phyloP scores from a whole-genome alignment of 1,139 yeast genomes.

The Candida gigantensis region DNA sequence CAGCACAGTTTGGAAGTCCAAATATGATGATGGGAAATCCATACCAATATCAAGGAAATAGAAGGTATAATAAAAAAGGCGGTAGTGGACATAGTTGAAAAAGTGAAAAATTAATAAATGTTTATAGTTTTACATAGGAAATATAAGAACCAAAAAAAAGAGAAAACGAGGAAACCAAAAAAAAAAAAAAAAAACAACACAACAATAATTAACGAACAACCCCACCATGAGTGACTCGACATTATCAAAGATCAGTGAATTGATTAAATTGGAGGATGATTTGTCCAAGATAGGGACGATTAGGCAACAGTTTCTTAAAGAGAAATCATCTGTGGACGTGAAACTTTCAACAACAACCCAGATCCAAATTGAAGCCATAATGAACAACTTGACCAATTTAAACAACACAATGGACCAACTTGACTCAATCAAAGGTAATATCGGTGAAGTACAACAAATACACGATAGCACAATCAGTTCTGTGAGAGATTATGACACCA shows the following conservation, averaged over 20 bases:
- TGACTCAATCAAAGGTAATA: constrained; percentile 51
- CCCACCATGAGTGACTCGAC: constrained; percentile 44
- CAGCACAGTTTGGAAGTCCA: constrained; percentile 16
- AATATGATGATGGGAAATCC: constrained; percentile 10
- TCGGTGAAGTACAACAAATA: constrained; percentile 59
- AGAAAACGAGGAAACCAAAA: not conserved
- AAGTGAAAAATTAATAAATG: too few relatives aligned
- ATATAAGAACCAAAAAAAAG: constrained; percentile 4
- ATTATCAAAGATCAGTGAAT: constrained; percentile 43
- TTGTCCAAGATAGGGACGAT: constrained; percentile 55
- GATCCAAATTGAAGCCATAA: constrained; percentile 56
- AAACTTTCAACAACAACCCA: constrained; percentile 67
- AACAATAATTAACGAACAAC: not conserved
- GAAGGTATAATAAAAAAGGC: constrained; percentile 18
- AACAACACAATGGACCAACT: constrained; percentile 42
- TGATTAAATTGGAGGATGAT: constrained; percentile 56
- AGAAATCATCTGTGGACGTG: constrained; percentile 71
- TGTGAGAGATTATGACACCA: constrained; percentile 57
- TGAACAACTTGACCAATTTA: constrained; percentile 39
- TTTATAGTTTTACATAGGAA: constrained; percentile 7
- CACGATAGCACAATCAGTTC: constrained; percentile 54
- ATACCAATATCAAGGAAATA: constrained; percentile 14
- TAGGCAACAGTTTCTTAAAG: constrained; percentile 63
- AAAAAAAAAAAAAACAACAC: not conserved
- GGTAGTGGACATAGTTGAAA: too few relatives aligned